A percentile compares a stretch with the other conserved stretches of the same genome.
These are phyloP conservation scores for Penicillium turbatum DNA, from an alignment of 495 filamentous ascomycete species.

Conservation along the genomic window DNA sequence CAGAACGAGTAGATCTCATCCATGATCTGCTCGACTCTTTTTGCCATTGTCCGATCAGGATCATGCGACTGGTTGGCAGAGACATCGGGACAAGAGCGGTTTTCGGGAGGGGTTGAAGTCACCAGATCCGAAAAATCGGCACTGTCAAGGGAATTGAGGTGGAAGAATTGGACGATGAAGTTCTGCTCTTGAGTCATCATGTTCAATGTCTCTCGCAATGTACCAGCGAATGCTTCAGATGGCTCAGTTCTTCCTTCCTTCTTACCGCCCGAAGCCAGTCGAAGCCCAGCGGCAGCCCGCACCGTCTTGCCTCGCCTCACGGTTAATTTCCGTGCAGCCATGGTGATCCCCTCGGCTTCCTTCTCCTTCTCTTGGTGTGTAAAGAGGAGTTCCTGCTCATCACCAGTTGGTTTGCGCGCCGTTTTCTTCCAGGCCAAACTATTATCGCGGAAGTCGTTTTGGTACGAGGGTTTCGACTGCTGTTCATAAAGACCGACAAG, in stretches of 20 bases:
- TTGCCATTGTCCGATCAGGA: slow-evolving; percentile 75
- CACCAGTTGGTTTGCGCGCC: slow-evolving; percentile 69
- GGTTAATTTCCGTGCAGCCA: slow-evolving; percentile 82
- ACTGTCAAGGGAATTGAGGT: slow-evolving; percentile 70
- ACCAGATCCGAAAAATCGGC: slow-evolving; percentile 80
- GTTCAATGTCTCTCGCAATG: slow-evolving; percentile 70
- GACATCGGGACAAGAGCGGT: slow-evolving; percentile 63
- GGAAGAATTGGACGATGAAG: slow-evolving; percentile 91
- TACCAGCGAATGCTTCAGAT: slow-evolving; percentile 78
- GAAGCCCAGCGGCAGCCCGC: slow-evolving; percentile 61
- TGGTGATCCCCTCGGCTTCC: slow-evolving; percentile 60
- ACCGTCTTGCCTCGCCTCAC: slow-evolving; percentile 87
- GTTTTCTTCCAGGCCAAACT: slow-evolving; percentile 76
- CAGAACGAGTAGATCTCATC: slow-evolving; percentile 80
- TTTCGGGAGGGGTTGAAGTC: slow-evolving; percentile 57
- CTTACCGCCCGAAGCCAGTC: slow-evolving; percentile 52
- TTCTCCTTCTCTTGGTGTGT: slow-evolving; percentile 81
- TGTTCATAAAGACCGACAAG: slow-evolving; percentile 76
- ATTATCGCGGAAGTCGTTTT: slow-evolving; percentile 77
- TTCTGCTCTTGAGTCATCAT: slow-evolving; percentile 90
- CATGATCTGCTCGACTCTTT: slow-evolving; percentile 76
- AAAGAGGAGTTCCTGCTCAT: slow-evolving; percentile 86
- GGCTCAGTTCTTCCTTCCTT: slow-evolving; percentile 64
- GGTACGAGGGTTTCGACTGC: slow-evolving; percentile 69
- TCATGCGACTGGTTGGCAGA: slow-evolving; percentile 70